Conservation (phyloP, 2,329 filamentous ascomycete genomes). For the Colletotrichum sp. region DNA sequence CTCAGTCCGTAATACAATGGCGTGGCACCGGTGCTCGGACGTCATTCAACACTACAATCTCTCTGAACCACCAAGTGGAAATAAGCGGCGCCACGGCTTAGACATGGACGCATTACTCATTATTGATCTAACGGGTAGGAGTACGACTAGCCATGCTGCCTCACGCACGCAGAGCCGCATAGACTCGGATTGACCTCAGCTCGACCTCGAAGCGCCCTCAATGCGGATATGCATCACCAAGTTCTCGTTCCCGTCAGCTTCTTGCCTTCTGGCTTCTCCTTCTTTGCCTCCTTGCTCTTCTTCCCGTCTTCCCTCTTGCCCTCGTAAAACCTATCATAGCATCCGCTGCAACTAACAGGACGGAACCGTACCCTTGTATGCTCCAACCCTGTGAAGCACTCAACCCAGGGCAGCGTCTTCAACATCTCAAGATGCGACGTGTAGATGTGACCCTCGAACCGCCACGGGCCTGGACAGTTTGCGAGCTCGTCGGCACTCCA, state of each 20-base stretch:
- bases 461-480: not conserved
- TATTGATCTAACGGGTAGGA: not conserved
- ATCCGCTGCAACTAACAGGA: not conserved
- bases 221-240: not conserved
- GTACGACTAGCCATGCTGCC: not conserved
- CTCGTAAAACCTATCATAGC: not conserved
- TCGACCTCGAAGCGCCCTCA: not conserved
- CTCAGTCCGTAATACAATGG: not conserved
- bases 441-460: not conserved
- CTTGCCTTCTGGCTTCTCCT: not conserved
- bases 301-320: not conserved
- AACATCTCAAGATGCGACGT: not conserved
- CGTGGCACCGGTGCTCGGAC: not conserved
- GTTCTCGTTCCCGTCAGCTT: not conserved
- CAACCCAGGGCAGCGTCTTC: not conserved
- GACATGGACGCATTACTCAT: not conserved
- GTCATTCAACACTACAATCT: not conserved
- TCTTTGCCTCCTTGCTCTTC: not conserved
- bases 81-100: not conserved
- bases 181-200: not conserved
- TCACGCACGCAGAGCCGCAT: not conserved
- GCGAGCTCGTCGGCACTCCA: not conserved
- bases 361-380: not conserved
- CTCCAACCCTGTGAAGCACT: not conserved
- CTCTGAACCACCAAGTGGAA: not conserved